phyloP scores from a whole-genome alignment of 192 early-diverging fungal species.

The Podila epicladia region DNA sequence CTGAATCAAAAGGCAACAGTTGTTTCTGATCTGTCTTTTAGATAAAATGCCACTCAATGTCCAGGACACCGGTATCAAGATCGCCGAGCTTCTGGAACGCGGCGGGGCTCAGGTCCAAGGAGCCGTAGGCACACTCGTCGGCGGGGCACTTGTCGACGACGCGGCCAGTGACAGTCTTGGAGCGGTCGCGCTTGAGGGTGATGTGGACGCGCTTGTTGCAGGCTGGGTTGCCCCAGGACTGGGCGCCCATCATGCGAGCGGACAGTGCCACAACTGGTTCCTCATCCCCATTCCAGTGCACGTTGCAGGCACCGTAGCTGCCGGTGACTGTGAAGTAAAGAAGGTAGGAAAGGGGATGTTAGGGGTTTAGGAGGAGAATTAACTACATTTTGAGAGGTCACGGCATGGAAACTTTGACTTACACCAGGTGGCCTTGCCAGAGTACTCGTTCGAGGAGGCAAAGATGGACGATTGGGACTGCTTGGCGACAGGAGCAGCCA shows the following conservation, averaged over 20 bases:
- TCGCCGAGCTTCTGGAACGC: slow-evolving; percentile 47
- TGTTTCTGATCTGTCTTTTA: slow-evolving; percentile 2
- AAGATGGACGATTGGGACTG: slow-evolving; percentile 13
- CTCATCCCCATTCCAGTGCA: slow-evolving; percentile 29
- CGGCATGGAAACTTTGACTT: neutral
- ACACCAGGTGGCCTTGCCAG: slow-evolving; percentile 53
- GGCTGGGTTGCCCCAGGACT: slow-evolving; percentile 37
- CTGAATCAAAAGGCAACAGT: neutral
- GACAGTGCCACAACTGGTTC: slow-evolving; percentile 52
- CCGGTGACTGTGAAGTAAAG: slow-evolving; percentile 5
- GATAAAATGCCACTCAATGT: slow-evolving; percentile 52
- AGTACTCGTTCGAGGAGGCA: slow-evolving; percentile 12
- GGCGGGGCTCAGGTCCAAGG: slow-evolving; percentile 47
- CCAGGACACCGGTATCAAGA: slow-evolving; percentile 33
- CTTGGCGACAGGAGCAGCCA: slow-evolving; percentile 5
- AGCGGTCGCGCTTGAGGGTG: slow-evolving; percentile 14
- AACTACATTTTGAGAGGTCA: neutral
- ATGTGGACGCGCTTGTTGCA: slow-evolving; percentile 45
- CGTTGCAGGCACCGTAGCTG: slow-evolving; percentile 45
- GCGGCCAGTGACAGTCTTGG: slow-evolving; percentile 38
- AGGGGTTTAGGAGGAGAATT: neutral
- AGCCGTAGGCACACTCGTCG: slow-evolving; percentile 39
- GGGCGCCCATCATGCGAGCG: slow-evolving; percentile 45
- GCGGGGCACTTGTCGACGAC: slow-evolving; percentile 59
- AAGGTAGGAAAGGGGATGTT: neutral